A percentile compares a stretch with the other conserved stretches of the same genome.
Evolutionary conservation across 257 asterid species (phyloP).

Genomic region (Petrea volubilis): DNA sequence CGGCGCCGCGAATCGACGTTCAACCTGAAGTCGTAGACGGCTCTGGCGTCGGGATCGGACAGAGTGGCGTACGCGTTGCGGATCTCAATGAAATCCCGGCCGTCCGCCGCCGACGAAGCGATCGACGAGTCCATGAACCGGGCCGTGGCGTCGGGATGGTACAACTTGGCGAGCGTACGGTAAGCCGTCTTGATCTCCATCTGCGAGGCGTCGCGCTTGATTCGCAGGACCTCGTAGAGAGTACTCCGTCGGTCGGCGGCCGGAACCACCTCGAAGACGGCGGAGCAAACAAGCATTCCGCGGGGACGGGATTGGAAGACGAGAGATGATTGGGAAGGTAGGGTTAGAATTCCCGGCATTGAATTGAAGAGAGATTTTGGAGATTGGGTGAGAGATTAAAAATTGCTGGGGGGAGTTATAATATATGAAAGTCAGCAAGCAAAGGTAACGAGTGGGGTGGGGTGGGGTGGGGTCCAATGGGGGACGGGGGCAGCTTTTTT

Average conservation of each 20-base stretch:
- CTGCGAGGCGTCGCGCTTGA: constrained; percentile 54
- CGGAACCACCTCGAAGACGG: constrained; percentile 22
- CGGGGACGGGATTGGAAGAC: constrained; percentile 5
- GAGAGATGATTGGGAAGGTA: neutral
- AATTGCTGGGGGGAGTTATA: neutral
- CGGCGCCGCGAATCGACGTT: constrained; percentile 27
- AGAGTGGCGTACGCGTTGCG: constrained; percentile 75
- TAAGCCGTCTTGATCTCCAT: constrained; percentile 81
- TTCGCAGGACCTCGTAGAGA: constrained; percentile 64
- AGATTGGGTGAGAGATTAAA: neutral
- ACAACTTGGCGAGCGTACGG: constrained; percentile 72
- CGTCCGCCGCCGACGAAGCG: constrained; percentile 38
- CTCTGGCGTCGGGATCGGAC: constrained; percentile 77
- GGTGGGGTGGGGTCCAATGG: neutral
- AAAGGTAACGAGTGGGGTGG: neutral
- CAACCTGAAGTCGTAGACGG: constrained; percentile 52
- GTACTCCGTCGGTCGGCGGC: constrained; percentile 26
- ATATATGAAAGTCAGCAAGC: constrained; percentile 8
- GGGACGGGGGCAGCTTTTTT: neutral
- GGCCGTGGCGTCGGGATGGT: constrained; percentile 73
- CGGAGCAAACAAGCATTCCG: constrained; percentile 15
- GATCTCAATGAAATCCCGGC: constrained; percentile 62
- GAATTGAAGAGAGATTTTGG: neutral
- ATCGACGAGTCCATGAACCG: constrained; percentile 37
- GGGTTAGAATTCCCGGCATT: constrained; percentile 29